Conservation (phyloP, 1,284 basidiomycete genomes). For the Sutorius eximius region DNA sequence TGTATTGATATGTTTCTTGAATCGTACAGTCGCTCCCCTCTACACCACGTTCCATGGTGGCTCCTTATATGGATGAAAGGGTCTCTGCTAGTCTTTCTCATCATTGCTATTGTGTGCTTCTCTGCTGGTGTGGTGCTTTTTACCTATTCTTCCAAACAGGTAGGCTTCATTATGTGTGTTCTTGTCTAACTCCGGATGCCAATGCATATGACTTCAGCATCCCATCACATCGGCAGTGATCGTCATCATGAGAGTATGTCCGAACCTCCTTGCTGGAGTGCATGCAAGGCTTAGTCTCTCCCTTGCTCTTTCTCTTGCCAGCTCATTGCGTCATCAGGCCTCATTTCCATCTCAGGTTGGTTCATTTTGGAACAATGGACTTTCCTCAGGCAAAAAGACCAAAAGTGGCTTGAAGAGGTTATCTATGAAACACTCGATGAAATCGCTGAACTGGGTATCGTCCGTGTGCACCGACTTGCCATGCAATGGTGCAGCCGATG, state of each 20-base stretch:
- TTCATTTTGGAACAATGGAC: conserved; percentile 73
- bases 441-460: conserved; percentile 43
- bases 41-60: conserved; percentile 54
- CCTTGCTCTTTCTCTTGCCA: not conserved
- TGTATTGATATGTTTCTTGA: not conserved
- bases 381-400: conserved; percentile 64
- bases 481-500: conserved; percentile 24
- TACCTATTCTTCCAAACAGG: conserved; percentile 49
- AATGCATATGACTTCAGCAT: conserved; percentile 39
- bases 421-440: conserved; percentile 49
- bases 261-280: not conserved
- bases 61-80: conserved; percentile 54
- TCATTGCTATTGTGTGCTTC: conserved; percentile 56
- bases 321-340: conserved; percentile 64
- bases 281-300: not conserved
- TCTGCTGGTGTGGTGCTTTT: conserved; percentile 56
- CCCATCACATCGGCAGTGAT: conserved; percentile 63
- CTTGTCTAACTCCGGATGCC: not conserved
- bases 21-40: conserved; percentile 48
- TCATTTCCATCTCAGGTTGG: conserved; percentile 77
- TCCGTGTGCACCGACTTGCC: conserved; percentile 29
- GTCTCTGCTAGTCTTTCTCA: conserved; percentile 56
- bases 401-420: conserved; percentile 72
- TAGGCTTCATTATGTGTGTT: conserved; percentile 12
- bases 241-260: conserved; percentile 61